A percentile compares a stretch with the other conserved stretches of the same genome.
phyloP scores from a whole-genome alignment of 2,329 filamentous ascomycete genomes.

The Dactylellina cionopaga region DNA sequence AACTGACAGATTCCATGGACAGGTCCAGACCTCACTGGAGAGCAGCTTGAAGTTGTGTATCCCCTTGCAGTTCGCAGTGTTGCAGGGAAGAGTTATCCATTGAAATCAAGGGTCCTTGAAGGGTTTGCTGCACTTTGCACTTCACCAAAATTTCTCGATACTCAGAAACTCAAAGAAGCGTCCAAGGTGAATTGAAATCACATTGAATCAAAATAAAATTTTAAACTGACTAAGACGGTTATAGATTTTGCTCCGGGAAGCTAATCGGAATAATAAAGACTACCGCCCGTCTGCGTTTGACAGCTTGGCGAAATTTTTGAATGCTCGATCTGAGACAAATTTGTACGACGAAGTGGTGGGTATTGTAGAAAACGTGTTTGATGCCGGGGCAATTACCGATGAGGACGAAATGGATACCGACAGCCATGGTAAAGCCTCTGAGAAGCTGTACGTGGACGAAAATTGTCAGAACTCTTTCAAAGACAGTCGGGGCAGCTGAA shows the following conservation, averaged over 20 bases:
- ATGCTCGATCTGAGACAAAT: constrained; percentile 73
- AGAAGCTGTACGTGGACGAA: constrained; percentile 58
- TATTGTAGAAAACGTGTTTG: constrained; percentile 72
- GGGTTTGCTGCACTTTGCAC: constrained; percentile 76
- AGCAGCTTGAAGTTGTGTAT: constrained; percentile 76
- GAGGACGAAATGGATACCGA: constrained; percentile 77
- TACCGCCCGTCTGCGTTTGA: constrained; percentile 81
- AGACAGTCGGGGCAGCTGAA: constrained; percentile 29
- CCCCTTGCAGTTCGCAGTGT: constrained; percentile 82
- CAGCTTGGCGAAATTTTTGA: constrained; percentile 77
- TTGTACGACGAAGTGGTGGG: constrained; percentile 74
- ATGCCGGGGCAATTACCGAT: constrained; percentile 64
- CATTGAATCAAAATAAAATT: constrained; percentile 66
- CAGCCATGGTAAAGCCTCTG: constrained; percentile 61
- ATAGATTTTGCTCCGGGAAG: constrained; percentile 81
- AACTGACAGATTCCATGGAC: constrained; percentile 54
- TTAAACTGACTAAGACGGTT: constrained; percentile 52
- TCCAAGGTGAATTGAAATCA: constrained; percentile 68
- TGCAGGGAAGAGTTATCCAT: constrained; percentile 88
- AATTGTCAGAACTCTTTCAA: constrained; percentile 40
- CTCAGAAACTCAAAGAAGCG: constrained; percentile 37
- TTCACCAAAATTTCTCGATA: constrained; percentile 41
- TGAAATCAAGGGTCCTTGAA: constrained; percentile 85
- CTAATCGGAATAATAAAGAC: constrained; percentile 85
- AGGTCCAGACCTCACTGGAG: constrained; percentile 69